Percentiles rank a stretch among this genome's conserved stretches.
Evolutionary conservation across 2,329 filamentous ascomycete genomes (phyloP).

Genomic region (Penicillium thymicola): DNA sequence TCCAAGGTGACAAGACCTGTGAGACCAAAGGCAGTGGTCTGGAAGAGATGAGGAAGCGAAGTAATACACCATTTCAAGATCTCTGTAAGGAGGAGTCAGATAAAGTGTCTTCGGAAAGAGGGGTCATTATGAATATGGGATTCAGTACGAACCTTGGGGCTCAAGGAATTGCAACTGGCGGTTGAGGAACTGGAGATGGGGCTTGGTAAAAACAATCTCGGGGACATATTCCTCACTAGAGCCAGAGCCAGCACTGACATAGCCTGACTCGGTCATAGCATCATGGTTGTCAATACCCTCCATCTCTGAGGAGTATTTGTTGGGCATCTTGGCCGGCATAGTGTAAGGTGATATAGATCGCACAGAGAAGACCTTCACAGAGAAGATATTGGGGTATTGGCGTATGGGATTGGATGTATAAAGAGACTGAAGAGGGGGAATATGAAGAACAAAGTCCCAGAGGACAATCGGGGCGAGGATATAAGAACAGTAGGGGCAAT

Average conservation of each 20-base stretch:
- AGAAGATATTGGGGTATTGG: slow-evolving; percentile 2
- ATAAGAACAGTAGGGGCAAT: slow-evolving; percentile 31
- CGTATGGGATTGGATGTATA: neutral
- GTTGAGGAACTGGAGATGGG: slow-evolving; percentile 89
- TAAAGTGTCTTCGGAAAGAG: slow-evolving; percentile 3
- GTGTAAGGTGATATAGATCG: slow-evolving; percentile 8
- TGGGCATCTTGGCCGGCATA: slow-evolving; percentile 40
- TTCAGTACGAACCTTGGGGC: slow-evolving; percentile 59
- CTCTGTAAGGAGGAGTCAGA: slow-evolving; percentile 49
- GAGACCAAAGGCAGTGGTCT: slow-evolving; percentile 79
- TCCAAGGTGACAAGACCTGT: slow-evolving; percentile 80
- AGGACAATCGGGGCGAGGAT: slow-evolving; percentile 22
- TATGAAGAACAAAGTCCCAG: slow-evolving; percentile 7
- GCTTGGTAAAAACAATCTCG: slow-evolving; percentile 78
- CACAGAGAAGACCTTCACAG: neutral
- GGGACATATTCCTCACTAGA: slow-evolving; percentile 64
- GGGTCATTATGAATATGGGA: slow-evolving; percentile 1
- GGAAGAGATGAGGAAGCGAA: slow-evolving; percentile 83
- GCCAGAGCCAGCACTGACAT: slow-evolving; percentile 61
- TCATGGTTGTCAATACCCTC: slow-evolving; percentile 41
- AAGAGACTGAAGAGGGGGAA: slow-evolving; percentile 3
- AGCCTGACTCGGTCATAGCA: slow-evolving; percentile 81
- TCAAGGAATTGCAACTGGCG: slow-evolving; percentile 81
- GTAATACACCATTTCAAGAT: slow-evolving; percentile 89
- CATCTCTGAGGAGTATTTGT: slow-evolving; percentile 36